Conservation (phyloP, 2,329 filamentous ascomycete species). For the Orbilia brochopaga region DNA sequence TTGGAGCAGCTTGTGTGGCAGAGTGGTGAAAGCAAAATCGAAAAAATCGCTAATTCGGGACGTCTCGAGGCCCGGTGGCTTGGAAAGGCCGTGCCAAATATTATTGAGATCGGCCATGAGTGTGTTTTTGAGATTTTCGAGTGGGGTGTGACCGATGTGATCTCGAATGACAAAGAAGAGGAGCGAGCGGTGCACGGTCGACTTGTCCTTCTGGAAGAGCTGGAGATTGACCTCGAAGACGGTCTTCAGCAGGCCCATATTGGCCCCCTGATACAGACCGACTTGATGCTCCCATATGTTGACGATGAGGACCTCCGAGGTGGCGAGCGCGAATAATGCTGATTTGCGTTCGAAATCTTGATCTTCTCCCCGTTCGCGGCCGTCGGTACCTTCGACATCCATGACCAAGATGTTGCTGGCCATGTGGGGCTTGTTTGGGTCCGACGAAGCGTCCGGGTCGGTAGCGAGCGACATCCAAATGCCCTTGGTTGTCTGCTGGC, state of each 20-base stretch:
- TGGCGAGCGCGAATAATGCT: conserved; percentile 93
- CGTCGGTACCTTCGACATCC: conserved; percentile 98
- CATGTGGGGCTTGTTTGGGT: conserved; percentile 68
- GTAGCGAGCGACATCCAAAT: conserved; percentile 99
- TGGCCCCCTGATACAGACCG: conserved; percentile 94
- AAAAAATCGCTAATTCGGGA: conserved; percentile 96
- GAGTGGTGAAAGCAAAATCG: conserved; percentile 93
- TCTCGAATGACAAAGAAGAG: conserved; percentile 99
- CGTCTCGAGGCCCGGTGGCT: conserved; percentile 84
- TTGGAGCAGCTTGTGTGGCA: conserved; percentile 96
- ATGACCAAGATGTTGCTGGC: conserved; percentile 98
- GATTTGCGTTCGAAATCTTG: conserved; percentile 99
- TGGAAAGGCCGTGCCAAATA: conserved; percentile 91
- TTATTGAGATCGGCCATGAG: conserved; percentile 86
- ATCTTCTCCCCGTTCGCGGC: conserved; percentile 92
- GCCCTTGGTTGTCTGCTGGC: conserved; percentile 96
- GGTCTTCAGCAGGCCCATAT: conserved; percentile 98
- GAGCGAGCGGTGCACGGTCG: conserved; percentile 84
- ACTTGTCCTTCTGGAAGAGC: conserved; percentile 92
- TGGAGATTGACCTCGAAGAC: conserved; percentile 99
- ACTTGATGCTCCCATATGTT: conserved; percentile 99
- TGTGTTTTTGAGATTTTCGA: conserved; percentile 87
- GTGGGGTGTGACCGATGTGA: conserved; percentile 87
- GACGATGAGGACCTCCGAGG: conserved; percentile 95
- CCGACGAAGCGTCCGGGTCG: conserved; percentile 61